These are phyloP conservation scores for Lactarius quietus DNA, from an alignment of 768 basidiomycete genomes.

Conservation along the genomic window DNA sequence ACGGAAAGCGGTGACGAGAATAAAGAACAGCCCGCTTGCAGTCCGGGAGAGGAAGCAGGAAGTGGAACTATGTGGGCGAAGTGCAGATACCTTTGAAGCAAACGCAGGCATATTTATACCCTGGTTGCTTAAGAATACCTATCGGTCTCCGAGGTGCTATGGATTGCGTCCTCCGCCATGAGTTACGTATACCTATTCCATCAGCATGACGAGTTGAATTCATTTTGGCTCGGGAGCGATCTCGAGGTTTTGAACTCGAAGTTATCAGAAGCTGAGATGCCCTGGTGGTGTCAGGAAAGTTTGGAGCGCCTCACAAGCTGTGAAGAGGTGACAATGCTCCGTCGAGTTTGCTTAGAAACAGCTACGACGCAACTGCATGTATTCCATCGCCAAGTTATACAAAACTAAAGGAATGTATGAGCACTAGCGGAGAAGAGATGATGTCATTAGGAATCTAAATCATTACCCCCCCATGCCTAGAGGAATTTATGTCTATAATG, in stretches of 20 bases:
- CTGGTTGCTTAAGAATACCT: neutral
- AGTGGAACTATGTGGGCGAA: neutral
- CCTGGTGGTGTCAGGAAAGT: neutral
- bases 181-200: neutral
- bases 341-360: neutral
- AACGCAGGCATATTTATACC: conserved; percentile 3
- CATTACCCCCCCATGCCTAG: neutral
- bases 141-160: conserved; percentile 6
- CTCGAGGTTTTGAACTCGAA: neutral
- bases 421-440: neutral
- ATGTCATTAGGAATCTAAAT: neutral
- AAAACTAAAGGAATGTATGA: conserved; percentile 3
- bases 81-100: neutral
- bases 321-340: neutral
- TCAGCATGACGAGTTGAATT: neutral
- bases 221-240: neutral
- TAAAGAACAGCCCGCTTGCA: neutral
- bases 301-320: neutral
- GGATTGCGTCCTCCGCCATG: neutral
- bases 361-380: neutral
- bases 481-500: conserved; percentile 4
- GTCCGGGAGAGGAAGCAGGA: neutral
- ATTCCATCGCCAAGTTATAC: conserved; percentile 7
- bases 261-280: neutral
- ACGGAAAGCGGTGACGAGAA: neutral